phyloP scores from a whole-genome alignment of 2,329 filamentous ascomycete genomes.

The Monosporascus sp. region DNA sequence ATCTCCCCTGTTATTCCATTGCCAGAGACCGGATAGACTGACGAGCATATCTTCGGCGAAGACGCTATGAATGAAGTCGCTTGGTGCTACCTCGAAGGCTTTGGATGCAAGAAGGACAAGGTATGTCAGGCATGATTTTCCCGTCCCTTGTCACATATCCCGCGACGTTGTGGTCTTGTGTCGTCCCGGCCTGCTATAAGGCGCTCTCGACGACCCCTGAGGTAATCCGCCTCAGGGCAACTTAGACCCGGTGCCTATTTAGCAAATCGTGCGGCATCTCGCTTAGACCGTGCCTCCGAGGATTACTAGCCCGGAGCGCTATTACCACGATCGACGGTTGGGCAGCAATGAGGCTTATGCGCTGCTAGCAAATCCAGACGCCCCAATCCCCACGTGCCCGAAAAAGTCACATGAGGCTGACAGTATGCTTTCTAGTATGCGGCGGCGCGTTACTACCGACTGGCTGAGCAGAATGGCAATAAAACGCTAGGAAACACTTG shows the following conservation, averaged over 20 bases:
- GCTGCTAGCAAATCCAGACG: slow-evolving; percentile 24
- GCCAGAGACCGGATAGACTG: slow-evolving; percentile 16
- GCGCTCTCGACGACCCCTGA: neutral
- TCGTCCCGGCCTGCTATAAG: neutral
- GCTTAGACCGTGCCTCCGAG: slow-evolving; percentile 2
- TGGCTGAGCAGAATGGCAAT: slow-evolving; percentile 82
- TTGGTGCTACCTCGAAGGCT: slow-evolving; percentile 96
- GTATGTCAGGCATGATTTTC: slow-evolving; percentile 51
- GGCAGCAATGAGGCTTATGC: slow-evolving; percentile 35
- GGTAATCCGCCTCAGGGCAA: neutral
- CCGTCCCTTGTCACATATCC: slow-evolving; percentile 18
- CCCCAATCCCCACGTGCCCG: slow-evolving; percentile 7
- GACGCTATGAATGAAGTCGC: slow-evolving; percentile 97
- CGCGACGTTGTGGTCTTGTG: slow-evolving; percentile 3
- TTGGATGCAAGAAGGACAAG: slow-evolving; percentile 97
- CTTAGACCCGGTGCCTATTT: neutral
- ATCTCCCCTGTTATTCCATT: neutral
- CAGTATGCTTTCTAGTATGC: slow-evolving; percentile 53
- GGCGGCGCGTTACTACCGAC: slow-evolving; percentile 84
- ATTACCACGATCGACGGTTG: slow-evolving; percentile 26
- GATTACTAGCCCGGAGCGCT: too few species aligned
- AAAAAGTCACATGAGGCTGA: slow-evolving; percentile 46
- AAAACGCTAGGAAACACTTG: slow-evolving; percentile 93
- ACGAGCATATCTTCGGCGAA: slow-evolving; percentile 29
- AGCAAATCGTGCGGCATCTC: neutral